Evolutionary conservation across 129 eudicot genomes (phyloP).

Genomic region (Deinandra increscens): DNA sequence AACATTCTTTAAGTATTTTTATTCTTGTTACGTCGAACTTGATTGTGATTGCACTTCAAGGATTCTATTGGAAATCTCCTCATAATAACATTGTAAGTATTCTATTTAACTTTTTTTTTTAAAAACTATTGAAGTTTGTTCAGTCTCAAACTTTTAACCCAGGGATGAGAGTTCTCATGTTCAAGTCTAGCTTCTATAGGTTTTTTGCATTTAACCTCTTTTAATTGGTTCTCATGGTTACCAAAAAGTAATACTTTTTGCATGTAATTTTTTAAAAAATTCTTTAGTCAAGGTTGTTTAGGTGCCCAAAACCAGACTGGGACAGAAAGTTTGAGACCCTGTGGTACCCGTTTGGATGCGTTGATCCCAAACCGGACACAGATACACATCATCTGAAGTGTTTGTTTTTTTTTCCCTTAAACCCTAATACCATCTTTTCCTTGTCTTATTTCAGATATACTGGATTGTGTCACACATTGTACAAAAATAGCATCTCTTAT

Average conservation of each 20-base stretch:
- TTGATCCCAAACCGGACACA: too few relatives aligned
- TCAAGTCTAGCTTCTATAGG: too few relatives aligned
- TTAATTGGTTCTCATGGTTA: too few relatives aligned
- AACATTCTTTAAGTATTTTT: constrained; percentile 68
- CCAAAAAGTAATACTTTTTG: too few relatives aligned
- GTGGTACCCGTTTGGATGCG: too few relatives aligned
- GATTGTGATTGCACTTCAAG: constrained; percentile 58
- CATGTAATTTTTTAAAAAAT: too few relatives aligned
- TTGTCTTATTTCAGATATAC: constrained; percentile 41
- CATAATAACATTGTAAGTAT: constrained; percentile 64
- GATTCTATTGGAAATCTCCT: constrained; percentile 68
- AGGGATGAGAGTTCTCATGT: too few relatives aligned
- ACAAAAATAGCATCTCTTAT: constrained; percentile 34
- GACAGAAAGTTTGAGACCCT: neutral
- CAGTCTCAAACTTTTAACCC: too few relatives aligned
- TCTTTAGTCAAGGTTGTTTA: too few relatives aligned
- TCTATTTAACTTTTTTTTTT: neutral
- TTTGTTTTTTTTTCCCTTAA: neutral
- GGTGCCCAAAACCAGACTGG: neutral
- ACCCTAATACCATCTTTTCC: constrained; percentile 4
- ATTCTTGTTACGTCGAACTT: constrained; percentile 68
- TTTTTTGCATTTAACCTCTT: too few relatives aligned
- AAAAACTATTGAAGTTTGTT: neutral
- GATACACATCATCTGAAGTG: neutral
- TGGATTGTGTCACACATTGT: constrained; percentile 54